Evolutionary conservation across 139 green algal species (phyloP).

Genomic region (Coccomyxa sp.): DNA sequence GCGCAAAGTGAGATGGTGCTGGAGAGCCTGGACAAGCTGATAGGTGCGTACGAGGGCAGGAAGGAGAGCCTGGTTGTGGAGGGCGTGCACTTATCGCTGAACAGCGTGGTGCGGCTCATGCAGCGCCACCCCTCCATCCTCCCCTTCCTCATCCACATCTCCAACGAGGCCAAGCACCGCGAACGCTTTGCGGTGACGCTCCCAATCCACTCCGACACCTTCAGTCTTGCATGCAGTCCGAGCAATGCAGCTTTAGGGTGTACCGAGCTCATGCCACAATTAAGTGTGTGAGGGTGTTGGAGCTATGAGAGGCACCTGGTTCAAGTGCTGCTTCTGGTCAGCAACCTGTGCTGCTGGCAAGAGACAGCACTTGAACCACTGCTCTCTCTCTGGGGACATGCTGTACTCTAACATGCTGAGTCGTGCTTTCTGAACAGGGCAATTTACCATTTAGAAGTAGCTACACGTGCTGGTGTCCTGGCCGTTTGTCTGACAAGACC

Average conservation of each 20-base stretch:
- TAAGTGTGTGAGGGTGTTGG: too few species aligned
- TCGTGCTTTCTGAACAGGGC: too few species aligned
- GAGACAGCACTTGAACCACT: too few species aligned
- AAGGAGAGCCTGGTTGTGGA: slow-evolving; percentile 68
- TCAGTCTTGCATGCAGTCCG: too few species aligned
- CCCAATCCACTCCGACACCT: background rate
- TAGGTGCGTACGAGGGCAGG: slow-evolving; percentile 48
- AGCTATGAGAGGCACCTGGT: too few species aligned
- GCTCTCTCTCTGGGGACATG: too few species aligned
- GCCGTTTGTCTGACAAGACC: too few species aligned
- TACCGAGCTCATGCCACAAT: background rate
- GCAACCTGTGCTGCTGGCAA: too few species aligned
- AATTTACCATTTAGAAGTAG: too few species aligned
- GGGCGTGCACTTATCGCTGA: slow-evolving; percentile 49
- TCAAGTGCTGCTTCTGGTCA: too few species aligned
- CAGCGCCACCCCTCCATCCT: slow-evolving; percentile 55
- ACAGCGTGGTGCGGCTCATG: slow-evolving; percentile 71
- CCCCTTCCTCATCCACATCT: slow-evolving; percentile 92
- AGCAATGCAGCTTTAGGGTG: background rate
- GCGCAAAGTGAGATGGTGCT: slow-evolving; percentile 80
- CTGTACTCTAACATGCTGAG: too few species aligned
- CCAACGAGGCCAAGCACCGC: slow-evolving; percentile 81
- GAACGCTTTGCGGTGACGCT: slow-evolving; percentile 78
- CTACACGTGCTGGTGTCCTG: too few species aligned
- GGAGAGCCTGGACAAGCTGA: slow-evolving; percentile 63